These are phyloP conservation scores for Thamnidium elegans DNA, from an alignment of 192 early-diverging fungal species.

Conservation along the genomic window DNA sequence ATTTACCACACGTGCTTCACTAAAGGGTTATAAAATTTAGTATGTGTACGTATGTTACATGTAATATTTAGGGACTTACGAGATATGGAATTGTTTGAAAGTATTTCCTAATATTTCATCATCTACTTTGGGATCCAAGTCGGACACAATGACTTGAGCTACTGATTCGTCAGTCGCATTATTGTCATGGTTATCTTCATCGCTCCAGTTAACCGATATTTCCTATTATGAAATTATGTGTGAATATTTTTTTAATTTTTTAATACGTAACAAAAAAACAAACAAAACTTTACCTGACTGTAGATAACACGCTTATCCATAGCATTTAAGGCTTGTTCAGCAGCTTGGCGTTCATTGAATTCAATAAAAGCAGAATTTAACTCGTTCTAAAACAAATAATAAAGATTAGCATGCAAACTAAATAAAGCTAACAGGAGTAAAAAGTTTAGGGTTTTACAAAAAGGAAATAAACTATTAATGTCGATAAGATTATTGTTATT, in stretches of 20 bases:
- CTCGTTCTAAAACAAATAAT: neutral
- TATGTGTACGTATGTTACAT: neutral
- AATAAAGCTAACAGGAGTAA: too few relatives aligned
- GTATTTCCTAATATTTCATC: neutral
- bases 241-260: neutral
- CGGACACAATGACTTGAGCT: conserved; percentile 11
- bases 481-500: too few relatives aligned
- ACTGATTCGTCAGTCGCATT: too few relatives aligned
- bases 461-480: too few relatives aligned
- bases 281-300: conserved; percentile 44
- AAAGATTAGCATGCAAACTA: neutral
- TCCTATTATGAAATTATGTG: conserved; percentile 10
- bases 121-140: neutral
- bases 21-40: conserved; percentile 1
- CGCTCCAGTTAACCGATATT: conserved; percentile 22
- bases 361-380: conserved; percentile 86
- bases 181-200: neutral
- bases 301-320: conserved; percentile 70
- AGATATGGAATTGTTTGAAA: conserved; percentile 8
- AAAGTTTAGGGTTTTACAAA: too few relatives aligned
- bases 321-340: conserved; percentile 65
- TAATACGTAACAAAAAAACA: neutral
- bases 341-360: conserved; percentile 66
- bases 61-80: neutral
- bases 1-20: conserved; percentile 73